Evolutionary conservation across 1,284 basidiomycete genomes (phyloP), one percentile per base, ranked within the genome.

Genomic region (Thecaphora thlaspeos): DNA sequence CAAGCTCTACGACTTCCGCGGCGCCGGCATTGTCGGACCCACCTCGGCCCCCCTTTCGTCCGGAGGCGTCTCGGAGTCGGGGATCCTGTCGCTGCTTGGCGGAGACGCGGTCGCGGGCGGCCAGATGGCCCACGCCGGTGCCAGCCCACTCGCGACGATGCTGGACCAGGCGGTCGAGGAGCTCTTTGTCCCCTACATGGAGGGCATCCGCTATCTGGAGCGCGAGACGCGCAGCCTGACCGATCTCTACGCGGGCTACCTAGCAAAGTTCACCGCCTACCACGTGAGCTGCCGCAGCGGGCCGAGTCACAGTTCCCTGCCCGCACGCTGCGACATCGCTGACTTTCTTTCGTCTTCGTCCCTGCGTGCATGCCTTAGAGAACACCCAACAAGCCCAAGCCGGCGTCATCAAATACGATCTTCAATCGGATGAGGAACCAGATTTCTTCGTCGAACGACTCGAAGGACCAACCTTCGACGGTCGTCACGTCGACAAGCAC

Each of bases 151-250:
- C 15, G 68, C 65, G 24, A 83, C 85, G 0, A 92, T 97, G 89
- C 82, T 99, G 14, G 95, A 98, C 77, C 88, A 87, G 28, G 88
- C 91, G 1, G 87, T 97, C 83, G 95, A 97, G 65, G 95, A 98
- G 76, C 84, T 98, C 17, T 98, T 98, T 67, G 86, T 93, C 22
- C 90, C 91, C 2, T 97, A 95, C 77, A 88, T 88, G 5, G 93
- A 79, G 46, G 91, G 90, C 2, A 86, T 86, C 51, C 83, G 91
- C 55, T 98, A 98, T 75, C 83, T 98, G 4, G 95, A 98, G 72
- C 85, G 86, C 32, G 95, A 99, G 81, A 89, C 86, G 68, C 90
- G 88, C 78, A 91, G 87, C 73, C 79, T 98, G 43, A 86, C 87
- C 0, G 86, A 89, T 48, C 82, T 97, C 7, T 98, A 94, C 72